Percentiles rank a stretch among this genome's conserved stretches.
phyloP scores from a whole-genome alignment of 352 stramenopile genomes.

The Phytophthora ramorum region DNA sequence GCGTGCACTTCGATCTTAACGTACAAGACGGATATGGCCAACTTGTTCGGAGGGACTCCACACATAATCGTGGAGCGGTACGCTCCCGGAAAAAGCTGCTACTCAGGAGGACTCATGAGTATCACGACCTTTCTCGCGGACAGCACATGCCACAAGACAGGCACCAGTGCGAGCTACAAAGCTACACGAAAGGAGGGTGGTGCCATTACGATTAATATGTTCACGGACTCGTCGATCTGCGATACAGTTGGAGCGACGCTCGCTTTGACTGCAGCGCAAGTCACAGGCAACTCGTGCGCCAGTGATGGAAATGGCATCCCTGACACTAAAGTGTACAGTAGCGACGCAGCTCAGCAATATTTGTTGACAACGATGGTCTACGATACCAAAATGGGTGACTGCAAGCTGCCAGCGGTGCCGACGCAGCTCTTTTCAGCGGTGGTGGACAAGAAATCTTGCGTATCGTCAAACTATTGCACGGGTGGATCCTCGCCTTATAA shows the following conservation, averaged over 20 bases:
- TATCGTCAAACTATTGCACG: neutral
- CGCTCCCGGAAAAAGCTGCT: conserved; percentile 3
- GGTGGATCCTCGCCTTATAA: neutral
- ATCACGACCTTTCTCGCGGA: conserved; percentile 20
- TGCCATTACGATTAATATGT: neutral
- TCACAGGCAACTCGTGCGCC: neutral
- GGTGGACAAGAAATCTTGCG: neutral
- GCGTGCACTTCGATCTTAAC: neutral
- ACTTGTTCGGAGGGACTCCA: conserved; percentile 1
- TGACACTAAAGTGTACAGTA: conserved; percentile 13
- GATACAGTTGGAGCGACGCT: neutral
- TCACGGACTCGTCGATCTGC: neutral
- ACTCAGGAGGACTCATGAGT: neutral
- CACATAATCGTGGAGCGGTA: conserved; percentile 26
- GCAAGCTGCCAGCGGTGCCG: neutral
- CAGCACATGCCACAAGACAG: conserved; percentile 15
- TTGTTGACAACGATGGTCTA: conserved; percentile 5
- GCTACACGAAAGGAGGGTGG: neutral
- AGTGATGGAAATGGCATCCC: neutral
- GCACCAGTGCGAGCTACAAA: conserved; percentile 1
- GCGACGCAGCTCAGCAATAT: neutral
- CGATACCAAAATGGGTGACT: neutral
- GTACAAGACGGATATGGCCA: conserved; percentile 13
- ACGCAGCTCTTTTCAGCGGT: neutral
- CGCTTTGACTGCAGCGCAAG: neutral